Conservation (phyloP, 768 basidiomycete genomes). For the Lepiota brunneoincarnata region DNA sequence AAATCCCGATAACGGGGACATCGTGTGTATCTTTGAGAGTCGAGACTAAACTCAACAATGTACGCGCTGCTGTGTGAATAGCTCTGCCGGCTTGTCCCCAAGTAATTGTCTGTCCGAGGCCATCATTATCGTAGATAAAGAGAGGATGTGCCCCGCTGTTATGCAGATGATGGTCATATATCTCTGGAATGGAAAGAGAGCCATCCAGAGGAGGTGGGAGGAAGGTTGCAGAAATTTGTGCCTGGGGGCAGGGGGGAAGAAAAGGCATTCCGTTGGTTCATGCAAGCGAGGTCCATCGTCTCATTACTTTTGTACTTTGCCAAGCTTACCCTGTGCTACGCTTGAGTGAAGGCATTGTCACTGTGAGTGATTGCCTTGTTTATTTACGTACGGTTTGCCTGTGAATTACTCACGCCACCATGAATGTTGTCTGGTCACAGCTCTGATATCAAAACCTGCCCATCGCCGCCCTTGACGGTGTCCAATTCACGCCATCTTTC, state of each 20-base stretch:
- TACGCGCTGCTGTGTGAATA: slow-evolving; percentile 16
- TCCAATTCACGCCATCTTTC: background rate
- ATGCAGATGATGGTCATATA: slow-evolving; percentile 28
- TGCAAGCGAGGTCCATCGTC: background rate
- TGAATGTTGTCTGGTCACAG: slow-evolving; percentile 2
- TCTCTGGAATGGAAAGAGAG: slow-evolving; percentile 27
- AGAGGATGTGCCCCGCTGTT: slow-evolving; percentile 26
- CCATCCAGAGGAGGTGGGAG: slow-evolving; percentile 30
- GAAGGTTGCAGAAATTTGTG: slow-evolving; percentile 3
- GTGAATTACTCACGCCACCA: slow-evolving; percentile 9
- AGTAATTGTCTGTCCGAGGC: slow-evolving; percentile 11
- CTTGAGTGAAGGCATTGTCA: background rate
- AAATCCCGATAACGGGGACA: slow-evolving; percentile 26
- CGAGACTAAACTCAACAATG: slow-evolving; percentile 4
- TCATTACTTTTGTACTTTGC: too few relatives aligned
- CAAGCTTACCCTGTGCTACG: background rate
- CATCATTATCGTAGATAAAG: slow-evolving; percentile 21
- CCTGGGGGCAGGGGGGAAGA: slow-evolving; percentile 8
- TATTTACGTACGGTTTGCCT: background rate
- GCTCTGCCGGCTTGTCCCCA: slow-evolving; percentile 18
- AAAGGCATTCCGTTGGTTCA: slow-evolving; percentile 2
- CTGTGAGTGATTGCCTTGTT: background rate
- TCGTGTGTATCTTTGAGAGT: background rate
- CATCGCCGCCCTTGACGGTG: slow-evolving; percentile 8
- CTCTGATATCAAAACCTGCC: slow-evolving; percentile 6